Percentiles rank a stretch among this genome's conserved stretches.
Evolutionary conservation across 805 yeast genomes (phyloP).

Genomic region (Spathaspora passalidarum): DNA sequence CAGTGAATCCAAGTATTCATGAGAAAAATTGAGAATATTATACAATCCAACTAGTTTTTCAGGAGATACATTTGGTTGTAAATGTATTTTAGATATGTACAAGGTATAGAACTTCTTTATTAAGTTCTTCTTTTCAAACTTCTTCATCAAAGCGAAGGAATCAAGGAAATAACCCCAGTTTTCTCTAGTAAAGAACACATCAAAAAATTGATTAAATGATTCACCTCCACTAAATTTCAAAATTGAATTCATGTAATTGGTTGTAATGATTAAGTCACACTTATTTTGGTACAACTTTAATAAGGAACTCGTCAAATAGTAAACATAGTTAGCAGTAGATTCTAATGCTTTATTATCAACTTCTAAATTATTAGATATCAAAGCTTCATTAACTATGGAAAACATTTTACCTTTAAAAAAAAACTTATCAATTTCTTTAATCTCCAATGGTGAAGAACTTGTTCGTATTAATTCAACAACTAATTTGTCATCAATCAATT

Average conservation of each 20-base stretch:
- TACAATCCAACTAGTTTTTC: constrained; percentile 17
- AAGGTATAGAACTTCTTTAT: constrained; percentile 14
- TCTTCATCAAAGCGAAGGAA: constrained; percentile 18
- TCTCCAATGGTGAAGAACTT: constrained; percentile 10
- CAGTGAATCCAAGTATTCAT: constrained; percentile 6
- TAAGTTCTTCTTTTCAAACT: constrained; percentile 23
- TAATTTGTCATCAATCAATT: constrained; percentile 2
- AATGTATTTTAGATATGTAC: constrained; percentile 9
- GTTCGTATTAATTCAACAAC: constrained; percentile 1
- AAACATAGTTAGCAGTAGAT: constrained; percentile 18
- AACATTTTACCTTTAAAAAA: constrained; percentile 32
- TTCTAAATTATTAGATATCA: constrained; percentile 6
- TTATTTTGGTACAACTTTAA: constrained; percentile 11
- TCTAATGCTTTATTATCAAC: constrained; percentile 8
- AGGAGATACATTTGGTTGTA: not conserved
- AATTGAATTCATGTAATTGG: constrained; percentile 19
- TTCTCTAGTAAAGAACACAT: constrained; percentile 17
- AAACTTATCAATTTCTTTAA: constrained; percentile 34
- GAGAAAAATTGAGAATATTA: constrained; percentile 14
- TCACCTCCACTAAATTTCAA: constrained; percentile 17
- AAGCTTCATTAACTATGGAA: constrained; percentile 23
- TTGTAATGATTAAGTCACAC: constrained; percentile 8
- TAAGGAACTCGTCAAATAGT: constrained; percentile 18
- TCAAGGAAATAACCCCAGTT: constrained; percentile 17
- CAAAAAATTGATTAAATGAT: constrained; percentile 17